Evolutionary conservation across 2,329 filamentous ascomycete genomes (phyloP).

Genomic region (Sclerotinia borealis): DNA sequence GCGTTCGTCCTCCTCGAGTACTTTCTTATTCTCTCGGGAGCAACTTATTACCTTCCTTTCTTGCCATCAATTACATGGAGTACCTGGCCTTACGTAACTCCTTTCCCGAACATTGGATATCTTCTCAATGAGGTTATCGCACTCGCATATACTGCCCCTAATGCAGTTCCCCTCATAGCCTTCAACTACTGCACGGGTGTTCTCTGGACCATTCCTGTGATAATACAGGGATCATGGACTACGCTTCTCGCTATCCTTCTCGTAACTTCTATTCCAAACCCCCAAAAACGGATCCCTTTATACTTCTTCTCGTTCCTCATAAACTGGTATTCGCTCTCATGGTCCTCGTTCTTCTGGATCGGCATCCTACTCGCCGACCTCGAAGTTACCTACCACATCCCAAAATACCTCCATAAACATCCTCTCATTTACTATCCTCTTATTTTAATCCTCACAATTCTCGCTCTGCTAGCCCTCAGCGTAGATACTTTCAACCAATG

Average conservation of each 20-base stretch:
- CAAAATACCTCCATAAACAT: conserved; percentile 34
- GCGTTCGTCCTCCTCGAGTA: conserved; percentile 41
- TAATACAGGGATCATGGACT: conserved; percentile 42
- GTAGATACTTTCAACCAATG: conserved; percentile 16
- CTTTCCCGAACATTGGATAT: conserved; percentile 37
- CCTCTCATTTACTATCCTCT: conserved; percentile 35
- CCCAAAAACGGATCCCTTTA: conserved; percentile 41
- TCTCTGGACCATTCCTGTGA: conserved; percentile 44
- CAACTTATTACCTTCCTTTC: conserved; percentile 39
- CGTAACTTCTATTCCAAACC: conserved; percentile 39
- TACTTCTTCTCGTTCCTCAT: conserved; percentile 39
- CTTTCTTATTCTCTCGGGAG: conserved; percentile 41
- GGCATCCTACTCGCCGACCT: conserved; percentile 41
- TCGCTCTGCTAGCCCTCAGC: conserved; percentile 21
- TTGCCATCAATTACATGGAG: conserved; percentile 42
- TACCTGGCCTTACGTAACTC: conserved; percentile 40
- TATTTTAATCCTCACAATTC: conserved; percentile 30
- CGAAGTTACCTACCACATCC: conserved; percentile 41
- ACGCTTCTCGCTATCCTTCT: conserved; percentile 39
- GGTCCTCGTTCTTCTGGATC: conserved; percentile 41
- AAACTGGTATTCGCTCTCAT: conserved; percentile 42
- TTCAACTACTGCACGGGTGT: conserved; percentile 45
- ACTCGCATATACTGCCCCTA: conserved; percentile 42
- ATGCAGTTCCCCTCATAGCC: conserved; percentile 41
- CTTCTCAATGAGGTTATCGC: conserved; percentile 41